phyloP scores from a whole-genome alignment of 23 red algal species.

The Chondrus crispus region DNA sequence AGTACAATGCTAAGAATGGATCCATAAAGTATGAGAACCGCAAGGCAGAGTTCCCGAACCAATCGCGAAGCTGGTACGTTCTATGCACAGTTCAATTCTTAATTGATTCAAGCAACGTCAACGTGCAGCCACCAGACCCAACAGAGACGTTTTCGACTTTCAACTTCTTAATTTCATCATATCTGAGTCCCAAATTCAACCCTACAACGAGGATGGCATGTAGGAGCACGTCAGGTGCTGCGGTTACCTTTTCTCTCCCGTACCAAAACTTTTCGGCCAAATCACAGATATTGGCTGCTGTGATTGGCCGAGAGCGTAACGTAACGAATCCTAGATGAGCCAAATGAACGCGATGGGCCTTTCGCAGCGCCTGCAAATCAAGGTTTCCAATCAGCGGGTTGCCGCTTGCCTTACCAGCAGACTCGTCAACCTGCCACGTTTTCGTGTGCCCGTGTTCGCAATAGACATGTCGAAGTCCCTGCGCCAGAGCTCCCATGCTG shows the following conservation, averaged over 20 bases:
- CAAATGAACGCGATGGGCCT: conserved; percentile 15
- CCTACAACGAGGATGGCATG: background rate
- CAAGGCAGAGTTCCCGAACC: background rate
- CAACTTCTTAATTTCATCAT: background rate
- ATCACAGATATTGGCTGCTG: background rate
- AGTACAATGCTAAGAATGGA: background rate
- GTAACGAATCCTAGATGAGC: background rate
- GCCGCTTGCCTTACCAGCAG: background rate
- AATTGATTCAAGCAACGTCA: background rate
- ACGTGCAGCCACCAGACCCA: background rate
- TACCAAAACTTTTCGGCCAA: conserved; percentile 20
- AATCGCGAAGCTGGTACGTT: background rate
- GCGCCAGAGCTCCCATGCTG: background rate
- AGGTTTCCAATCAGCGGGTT: background rate
- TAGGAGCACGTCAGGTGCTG: background rate
- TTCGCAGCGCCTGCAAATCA: background rate
- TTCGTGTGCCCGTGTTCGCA: background rate
- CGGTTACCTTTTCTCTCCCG: background rate
- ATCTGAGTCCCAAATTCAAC: background rate
- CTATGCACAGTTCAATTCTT: background rate
- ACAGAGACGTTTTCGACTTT: background rate
- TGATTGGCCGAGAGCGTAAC: background rate
- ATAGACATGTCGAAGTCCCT: background rate
- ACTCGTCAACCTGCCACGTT: background rate
- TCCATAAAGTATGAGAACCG: background rate